These are phyloP conservation scores for Adansonia grandidieri DNA, from an alignment of 441 rosid genomes.

Conservation along the genomic window DNA sequence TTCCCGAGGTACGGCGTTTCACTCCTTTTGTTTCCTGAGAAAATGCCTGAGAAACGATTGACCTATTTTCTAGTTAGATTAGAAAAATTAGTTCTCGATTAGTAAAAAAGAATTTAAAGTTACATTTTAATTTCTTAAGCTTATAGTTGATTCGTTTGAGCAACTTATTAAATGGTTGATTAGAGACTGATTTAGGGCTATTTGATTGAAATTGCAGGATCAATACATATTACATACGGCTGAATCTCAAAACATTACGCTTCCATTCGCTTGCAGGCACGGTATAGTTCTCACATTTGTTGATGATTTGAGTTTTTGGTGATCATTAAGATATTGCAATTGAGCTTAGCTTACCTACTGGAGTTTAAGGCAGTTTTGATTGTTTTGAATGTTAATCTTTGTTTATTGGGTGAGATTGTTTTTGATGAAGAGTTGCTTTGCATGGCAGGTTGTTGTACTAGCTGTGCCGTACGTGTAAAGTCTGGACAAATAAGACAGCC, in stretches of 20 bases:
- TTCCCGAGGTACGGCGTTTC: slow-evolving; percentile 63
- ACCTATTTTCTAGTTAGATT: neutral
- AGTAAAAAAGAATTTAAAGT: neutral
- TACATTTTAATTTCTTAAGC: neutral
- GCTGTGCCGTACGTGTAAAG: slow-evolving; percentile 90
- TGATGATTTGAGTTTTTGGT: neutral
- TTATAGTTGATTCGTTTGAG: neutral
- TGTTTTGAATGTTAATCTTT: slow-evolving; percentile 12
- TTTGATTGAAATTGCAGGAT: slow-evolving; percentile 59
- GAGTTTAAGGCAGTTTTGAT: neutral
- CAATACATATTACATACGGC: slow-evolving; percentile 90
- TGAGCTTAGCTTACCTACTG: neutral
- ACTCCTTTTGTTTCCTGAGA: slow-evolving; percentile 26
- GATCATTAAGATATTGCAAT: neutral
- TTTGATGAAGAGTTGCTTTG: slow-evolving; percentile 20
- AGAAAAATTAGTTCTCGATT: neutral
- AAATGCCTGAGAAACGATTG: slow-evolving; percentile 1
- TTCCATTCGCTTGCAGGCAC: slow-evolving; percentile 96
- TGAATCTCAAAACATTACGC: slow-evolving; percentile 77
- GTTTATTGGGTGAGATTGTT: slow-evolving; percentile 12
- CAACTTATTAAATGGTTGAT: slow-evolving; percentile 5
- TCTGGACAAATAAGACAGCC: slow-evolving; percentile 89
- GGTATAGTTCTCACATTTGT: slow-evolving; percentile 53
- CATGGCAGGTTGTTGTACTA: slow-evolving; percentile 87
- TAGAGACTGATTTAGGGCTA: slow-evolving; percentile 3